Base-by-base conservation (phyloP, 257 asterid species). In the Anisodus tanguticus region DNA sequence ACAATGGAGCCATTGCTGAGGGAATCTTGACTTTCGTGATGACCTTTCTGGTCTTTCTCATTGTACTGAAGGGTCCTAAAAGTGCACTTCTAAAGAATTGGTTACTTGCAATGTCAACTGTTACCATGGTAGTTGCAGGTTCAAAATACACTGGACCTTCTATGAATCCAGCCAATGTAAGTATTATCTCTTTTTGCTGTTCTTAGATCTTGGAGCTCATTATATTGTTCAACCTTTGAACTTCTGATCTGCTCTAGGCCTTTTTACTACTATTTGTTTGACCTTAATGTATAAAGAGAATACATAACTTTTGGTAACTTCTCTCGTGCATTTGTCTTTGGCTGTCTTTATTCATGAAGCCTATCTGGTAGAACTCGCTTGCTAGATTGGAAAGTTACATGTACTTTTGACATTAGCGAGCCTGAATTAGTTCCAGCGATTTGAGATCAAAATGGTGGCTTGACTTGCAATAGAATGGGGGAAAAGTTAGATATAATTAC, bases 151-250 rank as follows among this genome's bases (percentile, higher is more conserved):
- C 98, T 5, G 97, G 99, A 45, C 99, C 99, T 85, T 95, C 99
- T 80, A 93, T 94, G 99, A 95, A 95, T 88, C 99, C 99, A 81
- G 98, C 97, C 72, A 95, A 95, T 54, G 99, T 94, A 88, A 94
- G 97, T 85, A 63, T 47, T 22, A 6, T 43, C 54, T 59, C 68
- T 80, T 37, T 17, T 60, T 8, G 3, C 37, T 80, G 49, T 9
- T 60, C 77, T 60, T 63, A 51, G 11, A 51, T 51, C 81, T 76
- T 49, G 63, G 81, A 51, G 13, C 22, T 51, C 26, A 12, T 22
- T 22, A 53, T 26, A 45, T 74, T 19, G 57, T 11, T 74, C 9
- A 64, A 64, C 3, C 17, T 26, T 26, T 64, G 70, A 64, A 64
- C 16, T 64, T 64, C 43, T 22, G 16, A 22, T 35, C 41, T 64